Base-by-base conservation (phyloP, 257 asterid genomes). In the Marsdenia floribunda region DNA sequence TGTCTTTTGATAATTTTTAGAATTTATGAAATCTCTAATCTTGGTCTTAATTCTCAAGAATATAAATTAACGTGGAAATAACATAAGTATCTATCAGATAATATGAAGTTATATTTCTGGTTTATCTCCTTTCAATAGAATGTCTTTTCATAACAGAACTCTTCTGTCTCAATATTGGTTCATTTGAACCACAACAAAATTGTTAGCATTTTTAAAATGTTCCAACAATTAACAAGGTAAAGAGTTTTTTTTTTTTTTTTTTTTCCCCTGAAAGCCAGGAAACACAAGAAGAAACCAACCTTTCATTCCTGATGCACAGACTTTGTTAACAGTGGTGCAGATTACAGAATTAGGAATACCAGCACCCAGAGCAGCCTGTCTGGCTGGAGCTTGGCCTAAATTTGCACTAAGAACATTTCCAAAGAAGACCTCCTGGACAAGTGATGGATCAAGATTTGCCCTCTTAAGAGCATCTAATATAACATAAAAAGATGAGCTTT, bases 301-400 rank as follows among this genome's bases (percentile, higher is more conserved):
- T 89, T 94, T 94, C 96, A 94, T 87, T 79, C 99, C 99, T 3
- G 99, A 88, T 14, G 99, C 84, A 78, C 99, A 94, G 14, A 94
- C 99, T 90, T 94, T 94, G 81, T 94, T 92, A 77, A 94, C 80
- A 73, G 96, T 87, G 37, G 97, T 94, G 88, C 99, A 94, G 85
- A 87, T 74, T n/a, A 89, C 99, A 5, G 97, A 86, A 74, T 87
- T 69, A 22, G 97, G 99, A 76, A 94, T 73, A 26, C 97, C 97
- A 15, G 97, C 99, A 80, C 97, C 97, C 71, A 94, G 82, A 63
- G 97, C 97, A 77, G 97, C 97, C 81, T 94, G 98, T 82, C 97
- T 87, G n/a, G 98, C 98, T 19, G 98, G 98, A 79, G 98, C 98
- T 87, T 91, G 98, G 77, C 98, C 98, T 87, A 94, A 88, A 85